Conservation (phyloP, 306 rosid species). For the peach (Prunus persica) region Prunus_persica_NCBIv2 NC_034011.1:3230501-3231000, state of each 20-base stretch:
- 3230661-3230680: not conserved
- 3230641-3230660: not conserved
- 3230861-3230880: not conserved
- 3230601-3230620: too few relatives aligned
- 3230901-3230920: not conserved
- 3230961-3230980: constrained; percentile 48
- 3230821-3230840: constrained; percentile 18
- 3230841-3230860: not conserved
- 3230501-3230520: too few relatives aligned
- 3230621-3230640: not conserved
- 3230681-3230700: not conserved
- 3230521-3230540: too few relatives aligned
- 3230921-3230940: not conserved
- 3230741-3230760: constrained; percentile 6
- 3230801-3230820: constrained; percentile 23
- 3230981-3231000: constrained; percentile 49
- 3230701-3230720: not conserved
- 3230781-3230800: constrained; percentile 30
- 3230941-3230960: constrained; percentile 31
- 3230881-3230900: not conserved
- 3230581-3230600: not conserved
- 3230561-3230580: too few relatives aligned
- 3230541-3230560: too few relatives aligned
- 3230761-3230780: constrained; percentile 18
- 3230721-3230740: not conserved